phyloP scores from a whole-genome alignment of 805 yeast species.

The Cyberlindnera amylophila region DNA sequence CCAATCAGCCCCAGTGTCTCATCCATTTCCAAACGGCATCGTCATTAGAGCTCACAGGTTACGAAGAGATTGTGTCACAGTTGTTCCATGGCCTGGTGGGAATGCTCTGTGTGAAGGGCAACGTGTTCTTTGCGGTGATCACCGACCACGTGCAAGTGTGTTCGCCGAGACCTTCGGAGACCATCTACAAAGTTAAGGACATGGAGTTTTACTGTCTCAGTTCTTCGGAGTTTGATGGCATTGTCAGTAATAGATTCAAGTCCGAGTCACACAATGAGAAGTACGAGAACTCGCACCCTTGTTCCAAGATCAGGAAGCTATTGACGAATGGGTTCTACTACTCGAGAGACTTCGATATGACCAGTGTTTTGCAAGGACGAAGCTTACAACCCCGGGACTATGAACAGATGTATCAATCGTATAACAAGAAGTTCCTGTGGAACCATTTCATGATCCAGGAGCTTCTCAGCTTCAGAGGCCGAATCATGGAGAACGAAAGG shows the following conservation, averaged over 20 bases:
- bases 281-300: conserved; percentile 63
- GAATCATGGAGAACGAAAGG: conserved; percentile 59
- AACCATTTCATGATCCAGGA: conserved; percentile 81
- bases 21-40: conserved; percentile 51
- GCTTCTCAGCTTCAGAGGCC: conserved; percentile 63
- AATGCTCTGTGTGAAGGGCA: conserved; percentile 48
- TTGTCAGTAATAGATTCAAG: conserved; percentile 23
- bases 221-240: conserved; percentile 48
- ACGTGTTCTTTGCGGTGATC: conserved; percentile 55
- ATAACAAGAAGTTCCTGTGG: conserved; percentile 86
- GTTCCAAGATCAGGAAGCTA: conserved; percentile 68
- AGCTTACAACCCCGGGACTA: conserved; percentile 42
- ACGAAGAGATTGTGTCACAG: conserved; percentile 35
- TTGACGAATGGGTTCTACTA: conserved; percentile 84
- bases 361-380: conserved; percentile 72
- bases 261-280: conserved; percentile 27
- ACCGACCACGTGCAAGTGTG: conserved; percentile 55
- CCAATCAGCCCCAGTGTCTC: conserved; percentile 26
- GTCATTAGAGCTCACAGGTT: conserved; percentile 36
- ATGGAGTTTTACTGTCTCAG: conserved; percentile 65
- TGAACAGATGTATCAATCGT: conserved; percentile 39
- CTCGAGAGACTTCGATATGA: conserved; percentile 85
- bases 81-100: conserved; percentile 59
- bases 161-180: conserved; percentile 52
- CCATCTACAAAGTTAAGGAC: conserved; percentile 49